Percentiles rank a stretch among this genome's conserved stretches.
Evolutionary conservation across 192 early-diverging fungal genomes (phyloP).

Genomic region (Lunasporangiospora selenospora): DNA sequence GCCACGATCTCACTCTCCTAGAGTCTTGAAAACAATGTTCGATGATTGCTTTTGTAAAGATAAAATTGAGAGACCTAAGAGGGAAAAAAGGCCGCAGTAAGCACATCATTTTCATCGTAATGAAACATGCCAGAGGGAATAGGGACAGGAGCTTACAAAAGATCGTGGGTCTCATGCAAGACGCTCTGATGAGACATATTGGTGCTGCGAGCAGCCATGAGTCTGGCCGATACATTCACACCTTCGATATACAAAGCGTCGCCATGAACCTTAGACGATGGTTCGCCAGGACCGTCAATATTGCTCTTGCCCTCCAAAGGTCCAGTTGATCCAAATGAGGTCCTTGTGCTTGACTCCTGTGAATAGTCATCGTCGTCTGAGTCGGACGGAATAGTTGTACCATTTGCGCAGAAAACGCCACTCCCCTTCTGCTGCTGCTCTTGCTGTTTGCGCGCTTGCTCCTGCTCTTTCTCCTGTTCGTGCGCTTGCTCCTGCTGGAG

Average conservation of each 20-base stretch:
- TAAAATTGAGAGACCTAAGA: constrained; percentile 19
- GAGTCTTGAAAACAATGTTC: constrained; percentile 10
- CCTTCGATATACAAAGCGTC: constrained; percentile 11
- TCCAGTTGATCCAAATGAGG: constrained; percentile 17
- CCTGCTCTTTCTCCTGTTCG: constrained; percentile 3
- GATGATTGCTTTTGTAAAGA: constrained; percentile 17
- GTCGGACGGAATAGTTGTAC: constrained; percentile 8
- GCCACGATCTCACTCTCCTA: constrained; percentile 2
- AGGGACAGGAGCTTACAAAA: constrained; percentile 13
- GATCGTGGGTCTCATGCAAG: constrained; percentile 13
- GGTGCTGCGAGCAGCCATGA: constrained; percentile 6
- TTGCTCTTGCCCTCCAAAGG: constrained; percentile 7
- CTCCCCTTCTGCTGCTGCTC: constrained; percentile 2
- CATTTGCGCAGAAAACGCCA: constrained; percentile 3
- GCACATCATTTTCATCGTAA: constrained; percentile 1
- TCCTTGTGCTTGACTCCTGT: constrained; percentile 14
- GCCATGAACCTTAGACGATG: constrained; percentile 4
- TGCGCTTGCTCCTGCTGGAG: constrained; percentile 5
- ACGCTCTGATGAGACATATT: constrained; percentile 22
- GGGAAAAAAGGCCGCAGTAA: constrained; percentile 7
- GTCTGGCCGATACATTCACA: constrained; percentile 10
- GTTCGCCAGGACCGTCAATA: constrained; percentile 15
- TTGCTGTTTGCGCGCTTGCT: constrained; percentile 1
- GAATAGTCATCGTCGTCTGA: constrained; percentile 16
- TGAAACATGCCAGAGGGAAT: constrained; percentile 1